phyloP scores from a whole-genome alignment of 306 rosid genomes.

The Benincasa hispida region DNA sequence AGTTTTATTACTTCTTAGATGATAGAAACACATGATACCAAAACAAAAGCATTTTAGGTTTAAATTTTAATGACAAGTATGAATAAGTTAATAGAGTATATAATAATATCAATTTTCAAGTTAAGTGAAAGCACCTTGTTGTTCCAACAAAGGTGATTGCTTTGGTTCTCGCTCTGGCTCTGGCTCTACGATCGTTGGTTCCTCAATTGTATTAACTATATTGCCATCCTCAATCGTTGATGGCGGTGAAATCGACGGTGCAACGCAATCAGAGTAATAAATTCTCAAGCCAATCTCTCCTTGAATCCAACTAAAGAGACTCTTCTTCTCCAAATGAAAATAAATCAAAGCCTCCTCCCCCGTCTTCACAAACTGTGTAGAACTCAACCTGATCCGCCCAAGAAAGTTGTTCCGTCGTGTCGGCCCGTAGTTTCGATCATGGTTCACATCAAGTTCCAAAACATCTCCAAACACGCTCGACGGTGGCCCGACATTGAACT shows the following conservation, averaged over 20 bases:
- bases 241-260: neutral
- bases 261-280: constrained; percentile 31
- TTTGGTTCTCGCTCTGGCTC: neutral
- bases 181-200: neutral
- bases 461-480: constrained; percentile 45
- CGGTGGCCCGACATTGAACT: constrained; percentile 44
- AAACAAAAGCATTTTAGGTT: no score
- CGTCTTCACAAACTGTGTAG: constrained; percentile 56
- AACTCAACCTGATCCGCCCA: constrained; percentile 46
- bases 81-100: no score
- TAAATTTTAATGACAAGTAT: no score
- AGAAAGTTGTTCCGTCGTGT: constrained; percentile 50
- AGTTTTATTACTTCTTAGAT: no score
- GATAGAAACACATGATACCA: no score
- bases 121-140: neutral
- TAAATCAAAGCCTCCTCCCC: constrained; percentile 91
- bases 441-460: constrained; percentile 54
- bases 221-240: neutral
- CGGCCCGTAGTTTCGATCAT: constrained; percentile 44
- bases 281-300: constrained; percentile 75
- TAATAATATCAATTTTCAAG: no score
- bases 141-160: neutral
- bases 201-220: constrained; percentile 1
- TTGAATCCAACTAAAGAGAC: constrained; percentile 32
- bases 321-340: constrained; percentile 47